These are phyloP conservation scores for Cryptococcus wingfieldii DNA, from an alignment of 1,284 basidiomycete genomes.

Conservation along the genomic window DNA sequence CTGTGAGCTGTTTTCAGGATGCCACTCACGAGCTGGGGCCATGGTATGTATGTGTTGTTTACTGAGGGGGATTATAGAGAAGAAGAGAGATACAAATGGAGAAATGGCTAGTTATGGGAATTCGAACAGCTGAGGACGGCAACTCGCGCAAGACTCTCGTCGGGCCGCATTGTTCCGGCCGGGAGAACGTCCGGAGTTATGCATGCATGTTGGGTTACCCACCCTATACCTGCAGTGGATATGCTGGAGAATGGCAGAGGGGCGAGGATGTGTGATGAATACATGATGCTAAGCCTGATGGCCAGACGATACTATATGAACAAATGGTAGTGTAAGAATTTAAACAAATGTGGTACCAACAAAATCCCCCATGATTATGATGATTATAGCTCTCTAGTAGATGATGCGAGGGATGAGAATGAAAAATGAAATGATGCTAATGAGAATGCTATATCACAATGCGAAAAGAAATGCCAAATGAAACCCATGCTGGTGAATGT, in stretches of 20 bases:
- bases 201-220: too few relatives aligned
- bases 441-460: background rate
- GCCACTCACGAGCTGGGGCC: conserved; percentile 11
- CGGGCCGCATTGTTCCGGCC: background rate
- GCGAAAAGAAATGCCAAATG: background rate
- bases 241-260: too few relatives aligned
- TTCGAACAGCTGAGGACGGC: background rate
- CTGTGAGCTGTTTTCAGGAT: background rate
- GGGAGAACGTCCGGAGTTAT: background rate
- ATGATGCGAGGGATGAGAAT: background rate
- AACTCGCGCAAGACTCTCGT: background rate
- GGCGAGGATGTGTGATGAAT: background rate
- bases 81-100: background rate
- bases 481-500: background rate
- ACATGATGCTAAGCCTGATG: background rate
- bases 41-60: background rate
- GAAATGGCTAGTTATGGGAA: background rate
- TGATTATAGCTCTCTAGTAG: background rate
- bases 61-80: background rate
- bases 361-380: too few relatives aligned
- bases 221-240: too few relatives aligned
- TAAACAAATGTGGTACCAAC: too few relatives aligned
- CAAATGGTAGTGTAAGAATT: too few relatives aligned
- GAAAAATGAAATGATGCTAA: background rate
- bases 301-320: background rate